A percentile compares a stretch with the other conserved stretches of the same genome.
phyloP scores from a whole-genome alignment of 148 eudicot species.

The Diospyros lotus region DNA sequence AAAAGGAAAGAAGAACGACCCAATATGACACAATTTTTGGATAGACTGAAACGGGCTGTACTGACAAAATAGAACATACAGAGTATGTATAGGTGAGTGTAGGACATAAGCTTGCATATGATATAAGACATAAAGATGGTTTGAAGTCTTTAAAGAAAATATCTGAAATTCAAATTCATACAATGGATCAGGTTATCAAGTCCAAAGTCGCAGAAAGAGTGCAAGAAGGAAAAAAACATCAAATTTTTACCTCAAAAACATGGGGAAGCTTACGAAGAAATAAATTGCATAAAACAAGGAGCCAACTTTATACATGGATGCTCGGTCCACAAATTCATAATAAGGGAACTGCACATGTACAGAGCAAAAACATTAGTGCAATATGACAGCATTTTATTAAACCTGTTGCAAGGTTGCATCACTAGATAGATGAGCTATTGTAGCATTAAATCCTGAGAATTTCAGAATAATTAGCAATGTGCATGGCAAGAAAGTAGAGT shows the following conservation, averaged over 20 bases:
- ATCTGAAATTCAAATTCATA: neutral
- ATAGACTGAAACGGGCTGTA: neutral
- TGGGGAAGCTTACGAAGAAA: slow-evolving; percentile 96
- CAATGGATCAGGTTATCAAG: neutral
- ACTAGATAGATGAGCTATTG: slow-evolving; percentile 3
- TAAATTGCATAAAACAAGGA: slow-evolving; percentile 92
- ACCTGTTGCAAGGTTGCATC: neutral
- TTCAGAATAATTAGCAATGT: neutral
- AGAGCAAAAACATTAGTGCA: neutral
- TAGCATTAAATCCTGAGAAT: neutral
- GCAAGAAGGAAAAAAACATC: neutral
- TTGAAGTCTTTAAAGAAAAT: neutral
- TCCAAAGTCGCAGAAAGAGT: neutral
- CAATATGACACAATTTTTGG: too few species aligned
- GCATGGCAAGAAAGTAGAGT: neutral
- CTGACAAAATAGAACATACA: neutral
- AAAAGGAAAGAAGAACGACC: too few species aligned
- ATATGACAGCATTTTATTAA: neutral
- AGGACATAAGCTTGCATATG: slow-evolving; percentile 3
- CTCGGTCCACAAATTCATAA: slow-evolving; percentile 85
- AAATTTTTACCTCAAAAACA: slow-evolving; percentile 73
- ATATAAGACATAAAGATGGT: neutral
- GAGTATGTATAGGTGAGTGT: neutral
- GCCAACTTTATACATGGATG: slow-evolving; percentile 96
- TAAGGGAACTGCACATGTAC: slow-evolving; percentile 86